Evolutionary conservation across 306 rosid genomes (phyloP), one percentile per base, ranked within the genome.

Genomic region (Vigna radiata): DNA sequence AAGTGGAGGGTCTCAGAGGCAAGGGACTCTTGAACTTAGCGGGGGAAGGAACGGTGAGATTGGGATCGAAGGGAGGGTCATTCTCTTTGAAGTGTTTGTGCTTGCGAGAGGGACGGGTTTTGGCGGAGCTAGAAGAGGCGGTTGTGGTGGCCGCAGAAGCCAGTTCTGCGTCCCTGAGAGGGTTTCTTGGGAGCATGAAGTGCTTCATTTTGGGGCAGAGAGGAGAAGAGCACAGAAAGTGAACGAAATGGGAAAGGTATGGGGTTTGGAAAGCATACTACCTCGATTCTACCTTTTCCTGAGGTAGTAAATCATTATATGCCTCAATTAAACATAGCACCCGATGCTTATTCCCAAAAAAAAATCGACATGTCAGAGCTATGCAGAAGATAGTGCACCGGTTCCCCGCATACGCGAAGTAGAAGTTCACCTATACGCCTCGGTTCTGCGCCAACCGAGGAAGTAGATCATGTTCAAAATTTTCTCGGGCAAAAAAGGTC

Each of bases 1-100:
- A 87, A 52, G 97, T 70, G 2, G 97, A 97, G 1, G 98, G 99
- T 15, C 96, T 86, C 0, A 98, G 99, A 0, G 99, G 99, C 46
- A 96, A 70, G 17, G 91, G 96, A 36, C 86, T 86, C 89, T 90
- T 93, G 80, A 83, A 50, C 87, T 89, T 96, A 62, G 83, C 72
- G 2, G 90, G 91, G 23, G 96, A 90, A 33, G 87, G 90, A 2
- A 12, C 7, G 4, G 74, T 23, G 11, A 77, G 31, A 58, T 84
- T 88, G 10, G 83, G 96, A 93, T 92, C 97, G 23, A 88, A 73
- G 13, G 96, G 93, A 1, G 96, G 95, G 71, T 89, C 92, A 62
- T 96, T 92, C 74, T 96, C 98, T 43, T 96, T 96, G 17, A 88
- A 63, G 6, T 88, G 70, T 77, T 78, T 96, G 46, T 83, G 83